A percentile compares a stretch with the other conserved stretches of the same genome.
phyloP scores from a whole-genome alignment of 2,329 filamentous ascomycete genomes.

The Arthrobotrys entomopaga region DNA sequence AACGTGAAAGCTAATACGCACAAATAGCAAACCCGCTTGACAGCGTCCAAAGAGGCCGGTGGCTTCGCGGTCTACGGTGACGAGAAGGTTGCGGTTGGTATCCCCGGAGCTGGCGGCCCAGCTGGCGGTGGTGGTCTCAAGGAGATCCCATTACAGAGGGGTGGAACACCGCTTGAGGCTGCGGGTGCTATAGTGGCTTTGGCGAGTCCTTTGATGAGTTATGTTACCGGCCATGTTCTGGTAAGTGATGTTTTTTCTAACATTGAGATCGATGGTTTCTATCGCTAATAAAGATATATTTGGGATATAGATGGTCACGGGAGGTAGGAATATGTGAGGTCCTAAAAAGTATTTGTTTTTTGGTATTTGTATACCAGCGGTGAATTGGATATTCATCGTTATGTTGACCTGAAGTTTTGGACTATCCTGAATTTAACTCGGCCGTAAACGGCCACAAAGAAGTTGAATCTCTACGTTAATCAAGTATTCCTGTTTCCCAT shows the following conservation, averaged over 20 bases:
- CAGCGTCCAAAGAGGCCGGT: slow-evolving; percentile 83
- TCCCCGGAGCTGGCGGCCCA: slow-evolving; percentile 68
- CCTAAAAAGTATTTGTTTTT: background rate
- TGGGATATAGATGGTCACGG: slow-evolving; percentile 44
- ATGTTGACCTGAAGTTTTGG: too few relatives aligned
- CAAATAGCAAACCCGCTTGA: slow-evolving; percentile 72
- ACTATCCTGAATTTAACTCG: background rate
- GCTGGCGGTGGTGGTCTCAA: slow-evolving; percentile 64
- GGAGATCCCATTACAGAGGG: slow-evolving; percentile 77
- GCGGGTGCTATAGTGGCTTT: slow-evolving; percentile 80
- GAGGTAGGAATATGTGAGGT: slow-evolving; percentile 45
- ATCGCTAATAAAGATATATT: background rate
- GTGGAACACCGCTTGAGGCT: slow-evolving; percentile 82
- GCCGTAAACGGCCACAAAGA: too few relatives aligned
- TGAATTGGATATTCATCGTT: background rate
- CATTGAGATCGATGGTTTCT: background rate
- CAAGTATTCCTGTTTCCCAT: too few relatives aligned
- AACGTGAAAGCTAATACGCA: background rate
- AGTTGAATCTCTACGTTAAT: too few relatives aligned
- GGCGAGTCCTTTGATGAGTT: slow-evolving; percentile 82
- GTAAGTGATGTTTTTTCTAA: slow-evolving; percentile 60
- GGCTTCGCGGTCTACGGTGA: slow-evolving; percentile 82
- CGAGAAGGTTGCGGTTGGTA: slow-evolving; percentile 77
- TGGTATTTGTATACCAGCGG: background rate
- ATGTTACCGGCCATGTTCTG: slow-evolving; percentile 87